Base-by-base conservation (phyloP, 1,139 yeast genomes). In the Blastobotrys buckinghamii region DNA sequence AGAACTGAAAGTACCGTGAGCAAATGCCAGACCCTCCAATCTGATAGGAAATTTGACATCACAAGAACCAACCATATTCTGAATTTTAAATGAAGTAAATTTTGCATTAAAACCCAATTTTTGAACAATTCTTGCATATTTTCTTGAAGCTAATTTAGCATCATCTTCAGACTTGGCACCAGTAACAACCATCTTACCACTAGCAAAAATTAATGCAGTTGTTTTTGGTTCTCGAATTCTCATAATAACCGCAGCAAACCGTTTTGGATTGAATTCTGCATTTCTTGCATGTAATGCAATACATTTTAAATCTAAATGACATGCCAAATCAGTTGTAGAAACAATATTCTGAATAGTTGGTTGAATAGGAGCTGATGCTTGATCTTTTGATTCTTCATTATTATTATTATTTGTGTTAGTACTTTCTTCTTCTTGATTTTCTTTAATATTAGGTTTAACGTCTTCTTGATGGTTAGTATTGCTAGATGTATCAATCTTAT, bases 231-330 rank as follows among this genome's bases (percentile, higher is more conserved):
- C 98, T 70, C 99, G 81, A 60, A 92, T 92, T 77, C 99, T 87
- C 99, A 92, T 94, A 60, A 92, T 92, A 48, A 92, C 99, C 50
- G 99, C 99, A 15, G 99, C 99, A 73, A 92, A 92, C 74, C 99
- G 96, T 72, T 82, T 40, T 16, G 42, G 35, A 73, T 20, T 39
- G 69, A 92, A 92, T 69, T 92, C 99, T 27, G 99, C 99, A 70
- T 92, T 92, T 77, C 99, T 89, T 2, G 98, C 98, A 70, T 92
- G 99, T 57, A 92, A 74, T 0, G 99, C 99, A 67, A 92, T 94
- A 26, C 98, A 94, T 65, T 92, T 92, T 66, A 92, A 78, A 68
- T 94, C 98, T 61, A 92, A 74, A 55, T 97, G 83, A 68, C 98
- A 92, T 61, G 92, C 98, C 67, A 92, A 76, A 65, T 94, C 92